Conservation (phyloP, 306 rosid species). For the Rosa multiflora region DNA sequence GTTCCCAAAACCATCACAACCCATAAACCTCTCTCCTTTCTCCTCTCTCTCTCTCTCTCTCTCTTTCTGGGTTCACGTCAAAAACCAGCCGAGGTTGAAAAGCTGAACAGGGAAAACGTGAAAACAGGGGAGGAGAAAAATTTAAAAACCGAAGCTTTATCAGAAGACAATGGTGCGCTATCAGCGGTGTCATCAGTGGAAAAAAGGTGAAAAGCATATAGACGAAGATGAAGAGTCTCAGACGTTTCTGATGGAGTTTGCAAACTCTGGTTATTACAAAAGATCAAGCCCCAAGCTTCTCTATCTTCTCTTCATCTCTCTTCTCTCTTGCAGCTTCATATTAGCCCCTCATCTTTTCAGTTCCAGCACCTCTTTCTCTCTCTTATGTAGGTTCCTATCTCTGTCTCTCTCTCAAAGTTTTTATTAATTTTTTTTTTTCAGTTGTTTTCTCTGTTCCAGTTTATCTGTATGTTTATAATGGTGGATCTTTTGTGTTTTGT, state of each 20-base stretch:
- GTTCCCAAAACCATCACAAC: background rate
- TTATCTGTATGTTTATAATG: constrained; percentile 12
- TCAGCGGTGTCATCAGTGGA: constrained; percentile 16
- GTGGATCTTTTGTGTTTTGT: constrained; percentile 22
- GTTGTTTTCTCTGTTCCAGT: background rate
- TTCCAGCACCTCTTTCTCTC: constrained; percentile 37
- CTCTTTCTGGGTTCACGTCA: background rate
- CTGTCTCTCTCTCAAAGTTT: background rate
- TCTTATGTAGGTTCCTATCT: constrained; percentile 40
- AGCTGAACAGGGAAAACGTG: constrained; percentile 2
- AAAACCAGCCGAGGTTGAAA: constrained; percentile 9
- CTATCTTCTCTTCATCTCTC: constrained; percentile 48
- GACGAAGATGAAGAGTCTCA: constrained; percentile 48
- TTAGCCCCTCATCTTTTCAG: constrained; percentile 52
- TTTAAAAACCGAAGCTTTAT: background rate
- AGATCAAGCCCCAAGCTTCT: constrained; percentile 53
- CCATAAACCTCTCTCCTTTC: background rate
- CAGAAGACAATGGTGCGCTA: constrained; percentile 16
- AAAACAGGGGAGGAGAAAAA: background rate
- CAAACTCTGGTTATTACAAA: constrained; percentile 39
- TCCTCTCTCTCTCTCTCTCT: background rate
- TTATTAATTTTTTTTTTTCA: background rate
- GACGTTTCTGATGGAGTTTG: constrained; percentile 38
- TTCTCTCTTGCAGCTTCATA: constrained; percentile 56
- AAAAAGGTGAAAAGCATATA: constrained; percentile 8